A percentile compares a stretch with the other conserved stretches of the same genome.
Conservation (phyloP, 2,329 filamentous ascomycete species). For the Hypoxylon sp. region DNA sequence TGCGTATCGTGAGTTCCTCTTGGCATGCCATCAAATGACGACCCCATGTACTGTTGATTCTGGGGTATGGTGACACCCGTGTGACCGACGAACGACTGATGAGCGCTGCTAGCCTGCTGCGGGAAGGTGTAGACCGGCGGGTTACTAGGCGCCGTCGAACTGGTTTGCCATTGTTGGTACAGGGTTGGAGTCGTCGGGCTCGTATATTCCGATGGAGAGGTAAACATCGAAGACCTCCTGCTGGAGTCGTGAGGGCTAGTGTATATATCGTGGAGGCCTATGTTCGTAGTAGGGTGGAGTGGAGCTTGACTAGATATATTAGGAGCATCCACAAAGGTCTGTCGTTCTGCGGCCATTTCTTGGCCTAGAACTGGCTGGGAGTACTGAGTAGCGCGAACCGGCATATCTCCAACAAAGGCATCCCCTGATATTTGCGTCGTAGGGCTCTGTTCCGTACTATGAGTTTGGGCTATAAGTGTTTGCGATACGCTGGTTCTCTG, state of each 20-base stretch:
- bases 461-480: conserved; percentile 56
- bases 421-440: conserved; percentile 42
- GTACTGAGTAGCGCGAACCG: conserved; percentile 61
- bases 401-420: conserved; percentile 57
- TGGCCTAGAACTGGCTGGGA: conserved; percentile 59
- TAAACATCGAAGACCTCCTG: conserved; percentile 64
- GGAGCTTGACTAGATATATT: conserved; percentile 41
- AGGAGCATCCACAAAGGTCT: conserved; percentile 52
- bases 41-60: conserved; percentile 49
- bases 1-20: conserved; percentile 50
- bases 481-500: conserved; percentile 44
- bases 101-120: conserved; percentile 56
- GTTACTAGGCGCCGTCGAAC: conserved; percentile 59
- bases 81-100: conserved; percentile 52
- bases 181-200: conserved; percentile 58
- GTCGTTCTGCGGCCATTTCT: conserved; percentile 59
- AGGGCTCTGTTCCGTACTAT: conserved; percentile 58
- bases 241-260: conserved; percentile 62
- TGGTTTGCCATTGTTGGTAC: conserved; percentile 64
- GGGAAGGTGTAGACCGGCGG: conserved; percentile 64
- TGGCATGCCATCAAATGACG: conserved; percentile 52
- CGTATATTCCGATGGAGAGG: conserved; percentile 62
- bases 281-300: conserved; percentile 51
- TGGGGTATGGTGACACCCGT: conserved; percentile 49
- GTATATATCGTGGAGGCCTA: conserved; percentile 64